Conservation (phyloP, 352 stramenopile species). For the Phytopythium delawarense region DNA sequence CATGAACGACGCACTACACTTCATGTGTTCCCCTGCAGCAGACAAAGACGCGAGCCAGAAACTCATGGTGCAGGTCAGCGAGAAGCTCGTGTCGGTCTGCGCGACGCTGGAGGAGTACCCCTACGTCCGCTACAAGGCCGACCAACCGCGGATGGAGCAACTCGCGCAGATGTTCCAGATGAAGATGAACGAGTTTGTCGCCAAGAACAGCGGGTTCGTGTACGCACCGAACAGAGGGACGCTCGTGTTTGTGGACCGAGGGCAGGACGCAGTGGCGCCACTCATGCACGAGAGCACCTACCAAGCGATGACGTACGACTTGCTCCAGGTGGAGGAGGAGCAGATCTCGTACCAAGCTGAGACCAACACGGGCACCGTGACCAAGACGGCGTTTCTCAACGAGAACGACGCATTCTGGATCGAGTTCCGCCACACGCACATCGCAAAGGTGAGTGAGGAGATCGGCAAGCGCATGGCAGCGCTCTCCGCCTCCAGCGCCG, state of each 20-base stretch:
- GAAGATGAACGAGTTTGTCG: constrained; percentile 96
- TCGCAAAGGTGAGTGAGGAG: constrained; percentile 86
- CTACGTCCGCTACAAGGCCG: constrained; percentile 91
- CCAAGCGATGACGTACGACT: constrained; percentile 96
- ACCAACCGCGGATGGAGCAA: constrained; percentile 75
- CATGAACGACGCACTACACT: constrained; percentile 75
- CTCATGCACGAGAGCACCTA: constrained; percentile 98
- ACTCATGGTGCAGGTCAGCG: constrained; percentile 64
- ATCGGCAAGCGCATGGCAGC: constrained; percentile 75
- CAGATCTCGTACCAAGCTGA: constrained; percentile 91
- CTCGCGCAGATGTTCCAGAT: constrained; percentile 91
- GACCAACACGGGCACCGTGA: constrained; percentile 68
- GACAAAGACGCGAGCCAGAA: constrained; percentile 35
- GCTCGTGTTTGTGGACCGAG: constrained; percentile 93
- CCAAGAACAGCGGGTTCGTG: constrained; percentile 87
- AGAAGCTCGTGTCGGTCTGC: constrained; percentile 95
- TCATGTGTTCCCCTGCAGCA: constrained; percentile 68
- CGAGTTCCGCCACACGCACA: constrained; percentile 95
- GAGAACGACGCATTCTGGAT: constrained; percentile 97
- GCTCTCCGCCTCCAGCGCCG: constrained; percentile 77
- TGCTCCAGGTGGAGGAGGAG: constrained; percentile 93
- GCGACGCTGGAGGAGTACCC: constrained; percentile 97
- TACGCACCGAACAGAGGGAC: constrained; percentile 89
- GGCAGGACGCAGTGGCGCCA: constrained; percentile 91
- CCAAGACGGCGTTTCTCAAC: constrained; percentile 93